Base-by-base conservation (phyloP, 225 moss, liverwort and hornwort species). In the Lunularia cruciata region DNA sequence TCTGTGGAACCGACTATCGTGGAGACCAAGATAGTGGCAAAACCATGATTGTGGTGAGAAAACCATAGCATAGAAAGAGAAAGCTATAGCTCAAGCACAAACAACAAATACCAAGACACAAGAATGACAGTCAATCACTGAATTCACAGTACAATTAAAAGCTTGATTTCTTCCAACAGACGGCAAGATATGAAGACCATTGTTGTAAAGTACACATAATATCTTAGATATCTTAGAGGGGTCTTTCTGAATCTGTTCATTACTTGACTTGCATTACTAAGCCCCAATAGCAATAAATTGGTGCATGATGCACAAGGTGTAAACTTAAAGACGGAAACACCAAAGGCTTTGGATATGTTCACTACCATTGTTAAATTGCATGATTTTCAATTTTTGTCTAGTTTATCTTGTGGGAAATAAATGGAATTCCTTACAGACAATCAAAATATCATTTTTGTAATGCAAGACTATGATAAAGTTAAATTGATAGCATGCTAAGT, bases 11-110 rank as follows among this genome's bases (percentile, higher is more conserved):
- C 75, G 56, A 78, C 67, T 48, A 33, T 63, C 19, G 20, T 78
- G 68, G 82, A 83, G 75, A 78, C 75, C 3, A 83, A 83, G 64
- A 83, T 83, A 34, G 78, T 28, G 82, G 82, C 47, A 78, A 66
- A 54, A 69, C 68, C 23, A 78, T 83, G 82, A 75, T 65, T 10
- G 78, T 83, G 82, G 82, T 83, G 57, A 83, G 68, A 83, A 83
- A 59, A 75, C 65, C 35, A 43, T 75, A 28, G 37, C 72, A 15
- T 68, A 69, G 45, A 83, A 72, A 42, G 81, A 68, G 37, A 72
- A 76, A 73, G 70, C 81, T 20, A 58, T 31, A 47, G 75, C 78
- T 45, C 75, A 75, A 47, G 75, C 75, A 26, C 60, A 59, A 28
- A 18, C 70, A 31, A 15, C 70, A 7, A 74, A 70, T 16, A 30